Percentiles rank a stretch among this genome's conserved stretches.
phyloP scores from a whole-genome alignment of 2,329 filamentous ascomycete genomes.

The Botrytis galanthina region DNA sequence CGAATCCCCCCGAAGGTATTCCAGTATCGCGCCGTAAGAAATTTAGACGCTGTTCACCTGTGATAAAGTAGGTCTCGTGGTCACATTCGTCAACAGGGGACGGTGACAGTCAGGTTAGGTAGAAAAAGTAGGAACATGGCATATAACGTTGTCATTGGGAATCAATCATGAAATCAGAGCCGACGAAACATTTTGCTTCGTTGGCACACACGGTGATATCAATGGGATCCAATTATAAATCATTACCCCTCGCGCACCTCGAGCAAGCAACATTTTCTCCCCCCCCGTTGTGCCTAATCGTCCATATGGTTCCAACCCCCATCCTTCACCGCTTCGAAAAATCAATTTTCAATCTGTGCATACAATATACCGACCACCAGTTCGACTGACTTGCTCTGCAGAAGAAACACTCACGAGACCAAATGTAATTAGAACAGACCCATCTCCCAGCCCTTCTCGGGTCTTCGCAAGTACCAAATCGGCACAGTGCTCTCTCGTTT shows the following conservation, averaged over 20 bases:
- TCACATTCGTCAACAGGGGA: slow-evolving; percentile 1
- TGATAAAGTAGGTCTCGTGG: slow-evolving; percentile 15
- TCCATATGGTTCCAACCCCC: neutral
- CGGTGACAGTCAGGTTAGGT: neutral
- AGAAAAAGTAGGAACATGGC: slow-evolving; percentile 10
- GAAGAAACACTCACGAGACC: slow-evolving; percentile 13
- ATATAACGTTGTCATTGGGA: neutral
- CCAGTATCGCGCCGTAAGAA: neutral
- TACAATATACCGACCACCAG: neutral
- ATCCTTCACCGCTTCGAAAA: slow-evolving; percentile 9
- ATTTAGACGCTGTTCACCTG: slow-evolving; percentile 11
- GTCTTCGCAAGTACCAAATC: neutral
- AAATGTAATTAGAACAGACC: slow-evolving; percentile 1
- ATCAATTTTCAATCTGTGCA: neutral
- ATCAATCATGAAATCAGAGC: neutral
- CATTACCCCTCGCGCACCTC: neutral
- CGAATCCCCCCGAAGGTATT: neutral
- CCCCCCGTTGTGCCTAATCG: neutral
- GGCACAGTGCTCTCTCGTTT: neutral
- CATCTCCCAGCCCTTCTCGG: neutral
- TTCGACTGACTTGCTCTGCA: neutral
- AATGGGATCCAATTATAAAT: slow-evolving; percentile 8
- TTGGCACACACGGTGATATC: slow-evolving; percentile 17
- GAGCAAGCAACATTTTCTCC: neutral
- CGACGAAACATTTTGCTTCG: slow-evolving; percentile 14